Conservation (phyloP, 176 grass and related monocot genomes). For the Zea luxurians region DNA sequence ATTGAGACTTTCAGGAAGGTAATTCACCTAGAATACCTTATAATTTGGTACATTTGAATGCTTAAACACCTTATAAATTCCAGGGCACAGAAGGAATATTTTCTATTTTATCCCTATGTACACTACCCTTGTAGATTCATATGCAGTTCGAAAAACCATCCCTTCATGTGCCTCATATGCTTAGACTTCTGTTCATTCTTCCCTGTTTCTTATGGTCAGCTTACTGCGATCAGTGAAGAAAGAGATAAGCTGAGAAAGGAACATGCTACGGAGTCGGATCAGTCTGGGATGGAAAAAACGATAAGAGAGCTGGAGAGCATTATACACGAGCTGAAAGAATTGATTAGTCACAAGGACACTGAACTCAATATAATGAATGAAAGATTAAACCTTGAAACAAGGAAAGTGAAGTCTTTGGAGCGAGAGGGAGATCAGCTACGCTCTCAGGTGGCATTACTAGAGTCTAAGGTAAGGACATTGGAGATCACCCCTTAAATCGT, state of each 20-base stretch:
- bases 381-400: conserved; percentile 75
- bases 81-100: not conserved
- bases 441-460: conserved; percentile 78
- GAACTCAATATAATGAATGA: conserved; percentile 78
- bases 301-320: conserved; percentile 70
- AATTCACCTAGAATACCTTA: too few relatives aligned
- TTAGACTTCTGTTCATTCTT: conserved; percentile 35
- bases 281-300: conserved; percentile 62
- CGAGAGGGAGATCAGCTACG: conserved; percentile 85
- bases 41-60: too few relatives aligned
- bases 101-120: not conserved
- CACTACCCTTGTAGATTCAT: conserved; percentile 22
- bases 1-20: too few relatives aligned
- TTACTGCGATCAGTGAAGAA: conserved; percentile 85
- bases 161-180: conserved; percentile 9
- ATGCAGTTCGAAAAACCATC: not conserved
- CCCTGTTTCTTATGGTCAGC: conserved; percentile 55
- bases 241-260: conserved; percentile 74
- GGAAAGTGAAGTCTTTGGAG: conserved; percentile 85
- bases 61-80: too few relatives aligned
- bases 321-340: conserved; percentile 64
- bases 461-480: conserved; percentile 71
- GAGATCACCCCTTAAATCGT: conserved; percentile 18
- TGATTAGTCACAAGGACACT: conserved; percentile 63
- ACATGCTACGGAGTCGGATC: conserved; percentile 45